phyloP scores from a whole-genome alignment of 805 yeast species.

The Sugiyamaella qingdaonensis region DNA sequence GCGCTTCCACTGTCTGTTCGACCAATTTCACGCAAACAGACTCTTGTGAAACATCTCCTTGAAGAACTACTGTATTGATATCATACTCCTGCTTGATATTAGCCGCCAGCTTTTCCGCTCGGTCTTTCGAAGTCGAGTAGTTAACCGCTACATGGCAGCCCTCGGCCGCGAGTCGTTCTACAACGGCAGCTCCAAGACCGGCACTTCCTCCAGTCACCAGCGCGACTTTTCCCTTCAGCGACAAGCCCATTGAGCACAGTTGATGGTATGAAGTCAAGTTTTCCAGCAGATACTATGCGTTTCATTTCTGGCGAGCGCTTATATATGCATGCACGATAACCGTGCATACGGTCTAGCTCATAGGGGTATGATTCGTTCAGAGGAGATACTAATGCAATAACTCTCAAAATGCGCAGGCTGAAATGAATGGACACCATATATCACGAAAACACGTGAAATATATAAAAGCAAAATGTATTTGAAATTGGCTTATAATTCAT shows the following conservation, averaged over 20 bases:
- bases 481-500: too few relatives aligned
- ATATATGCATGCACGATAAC: too few relatives aligned
- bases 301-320: neutral
- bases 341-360: too few relatives aligned
- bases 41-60: constrained; percentile 25
- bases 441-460: neutral
- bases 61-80: constrained; percentile 16
- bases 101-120: constrained; percentile 18
- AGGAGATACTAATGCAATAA: neutral
- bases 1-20: constrained; percentile 26
- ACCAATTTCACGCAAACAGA: constrained; percentile 26
- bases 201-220: constrained; percentile 26
- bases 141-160: constrained; percentile 23
- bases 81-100: constrained; percentile 5
- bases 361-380: neutral
- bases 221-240: constrained; percentile 18
- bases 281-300: neutral
- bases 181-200: constrained; percentile 24
- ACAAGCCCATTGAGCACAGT: neutral
- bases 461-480: too few relatives aligned
- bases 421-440: too few relatives aligned
- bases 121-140: constrained; percentile 13
- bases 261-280: neutral
- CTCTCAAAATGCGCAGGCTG: too few relatives aligned
- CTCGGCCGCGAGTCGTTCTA: constrained; percentile 21